Evolutionary conservation across 331 rosid genomes (phyloP).

Genomic region (Cydonia oblonga): DNA sequence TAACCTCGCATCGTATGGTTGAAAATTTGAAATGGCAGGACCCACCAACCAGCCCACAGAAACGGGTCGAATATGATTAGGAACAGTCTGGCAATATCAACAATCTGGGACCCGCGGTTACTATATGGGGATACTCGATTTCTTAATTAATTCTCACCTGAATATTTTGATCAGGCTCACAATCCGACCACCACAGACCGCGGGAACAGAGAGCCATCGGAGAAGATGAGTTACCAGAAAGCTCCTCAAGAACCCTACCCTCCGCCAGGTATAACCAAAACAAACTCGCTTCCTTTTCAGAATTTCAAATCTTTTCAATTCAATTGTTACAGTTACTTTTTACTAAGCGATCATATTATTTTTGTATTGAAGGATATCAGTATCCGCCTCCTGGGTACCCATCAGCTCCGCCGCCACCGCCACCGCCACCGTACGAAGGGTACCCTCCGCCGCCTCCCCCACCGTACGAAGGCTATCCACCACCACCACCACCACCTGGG

Average conservation of each 20-base stretch:
- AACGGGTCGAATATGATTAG: background rate
- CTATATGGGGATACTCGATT: too few relatives aligned
- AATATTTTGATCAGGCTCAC: background rate
- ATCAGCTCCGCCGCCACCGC: slow-evolving; percentile 13
- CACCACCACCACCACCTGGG: slow-evolving; percentile 27
- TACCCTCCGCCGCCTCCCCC: slow-evolving; percentile 42
- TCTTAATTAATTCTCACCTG: background rate
- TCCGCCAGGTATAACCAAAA: slow-evolving; percentile 31
- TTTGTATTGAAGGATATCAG: slow-evolving; percentile 21
- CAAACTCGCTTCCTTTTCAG: background rate
- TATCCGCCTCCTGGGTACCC: slow-evolving; percentile 33
- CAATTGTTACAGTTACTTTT: background rate
- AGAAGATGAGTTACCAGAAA: slow-evolving; percentile 47
- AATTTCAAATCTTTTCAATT: background rate
- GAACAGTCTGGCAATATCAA: background rate
- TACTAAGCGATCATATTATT: background rate
- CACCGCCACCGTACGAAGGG: slow-evolving; percentile 16
- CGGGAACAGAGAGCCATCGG: background rate
- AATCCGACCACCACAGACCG: too few relatives aligned
- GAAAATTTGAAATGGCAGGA: too few relatives aligned
- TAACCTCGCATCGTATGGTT: background rate
- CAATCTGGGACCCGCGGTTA: background rate
- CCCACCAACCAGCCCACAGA: background rate
- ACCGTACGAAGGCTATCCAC: slow-evolving; percentile 30
- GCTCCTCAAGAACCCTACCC: slow-evolving; percentile 36